phyloP scores from a whole-genome alignment of 169 alveolate genomes.

The Eimeria maxima region DNA sequence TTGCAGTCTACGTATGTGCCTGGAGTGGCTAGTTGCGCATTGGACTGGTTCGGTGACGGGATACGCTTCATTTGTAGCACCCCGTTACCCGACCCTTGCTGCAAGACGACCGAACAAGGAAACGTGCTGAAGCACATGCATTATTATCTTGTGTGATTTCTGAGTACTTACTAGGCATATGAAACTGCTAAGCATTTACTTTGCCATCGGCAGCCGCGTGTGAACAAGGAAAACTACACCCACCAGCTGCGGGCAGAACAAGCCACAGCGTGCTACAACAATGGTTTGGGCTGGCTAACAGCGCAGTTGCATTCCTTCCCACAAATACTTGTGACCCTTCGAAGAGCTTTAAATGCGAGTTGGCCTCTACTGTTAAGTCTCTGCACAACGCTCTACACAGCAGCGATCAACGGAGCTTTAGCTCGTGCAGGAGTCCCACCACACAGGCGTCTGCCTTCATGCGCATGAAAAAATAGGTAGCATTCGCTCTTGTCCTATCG shows the following conservation, averaged over 20 bases:
- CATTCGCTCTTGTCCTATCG: neutral
- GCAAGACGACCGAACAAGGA: no score
- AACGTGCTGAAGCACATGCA: no score
- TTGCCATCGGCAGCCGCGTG: neutral
- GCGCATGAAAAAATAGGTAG: neutral
- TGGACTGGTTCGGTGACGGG: no score
- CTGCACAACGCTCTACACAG: neutral
- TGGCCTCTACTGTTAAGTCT: neutral
- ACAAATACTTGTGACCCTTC: neutral
- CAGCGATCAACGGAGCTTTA: neutral
- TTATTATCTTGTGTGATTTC: no score
- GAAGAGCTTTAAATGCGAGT: neutral
- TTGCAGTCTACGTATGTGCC: no score
- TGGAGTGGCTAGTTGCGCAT: no score
- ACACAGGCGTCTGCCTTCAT: neutral
- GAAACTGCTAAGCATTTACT: no score
- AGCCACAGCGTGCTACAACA: neutral
- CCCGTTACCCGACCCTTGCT: no score
- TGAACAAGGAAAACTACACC: neutral
- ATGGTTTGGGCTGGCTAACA: neutral
- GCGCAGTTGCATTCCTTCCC: neutral
- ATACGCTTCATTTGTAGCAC: no score
- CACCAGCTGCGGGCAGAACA: neutral
- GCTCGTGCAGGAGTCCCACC: neutral
- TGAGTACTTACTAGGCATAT: no score